These are phyloP conservation scores for Platanus orientalis DNA, from an alignment of 164 flowering plant species.

Conservation along the genomic window DNA sequence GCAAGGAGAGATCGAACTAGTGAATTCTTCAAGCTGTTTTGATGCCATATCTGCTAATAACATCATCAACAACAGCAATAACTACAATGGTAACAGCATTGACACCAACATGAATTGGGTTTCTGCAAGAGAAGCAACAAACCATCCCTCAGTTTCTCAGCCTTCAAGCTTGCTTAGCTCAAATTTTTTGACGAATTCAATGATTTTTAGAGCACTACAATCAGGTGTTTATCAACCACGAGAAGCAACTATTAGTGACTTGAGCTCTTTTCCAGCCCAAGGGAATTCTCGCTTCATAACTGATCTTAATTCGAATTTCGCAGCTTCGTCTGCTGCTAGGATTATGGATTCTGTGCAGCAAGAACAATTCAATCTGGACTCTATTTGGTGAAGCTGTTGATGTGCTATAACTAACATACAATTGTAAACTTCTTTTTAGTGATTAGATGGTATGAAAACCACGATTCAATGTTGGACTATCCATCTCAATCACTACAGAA, in stretches of 20 bases:
- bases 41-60: conserved; percentile 14
- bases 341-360: conserved; percentile 32
- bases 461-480: no score
- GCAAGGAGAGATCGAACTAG: conserved; percentile 48
- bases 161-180: conserved; percentile 43
- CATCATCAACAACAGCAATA: not conserved
- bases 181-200: conserved; percentile 43
- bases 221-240: conserved; percentile 34
- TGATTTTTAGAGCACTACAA: conserved; percentile 61
- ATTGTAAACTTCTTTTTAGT: no score
- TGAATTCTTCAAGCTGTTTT: conserved; percentile 24
- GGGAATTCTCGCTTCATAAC: conserved; percentile 27
- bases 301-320: conserved; percentile 27
- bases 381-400: conserved; percentile 43
- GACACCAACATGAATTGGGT: conserved; percentile 38
- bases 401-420: no score
- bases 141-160: conserved; percentile 36
- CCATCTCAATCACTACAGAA: no score
- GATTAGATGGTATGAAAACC: no score
- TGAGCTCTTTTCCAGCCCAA: conserved; percentile 27
- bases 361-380: conserved; percentile 55
- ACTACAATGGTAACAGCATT: conserved; percentile 12
- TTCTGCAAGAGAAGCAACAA: conserved; percentile 22
- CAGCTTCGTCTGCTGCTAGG: conserved; percentile 31
- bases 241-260: conserved; percentile 17